Conservation (phyloP, 2,329 filamentous ascomycete genomes). For the Cylindrodendrum hubeiense region DNA sequence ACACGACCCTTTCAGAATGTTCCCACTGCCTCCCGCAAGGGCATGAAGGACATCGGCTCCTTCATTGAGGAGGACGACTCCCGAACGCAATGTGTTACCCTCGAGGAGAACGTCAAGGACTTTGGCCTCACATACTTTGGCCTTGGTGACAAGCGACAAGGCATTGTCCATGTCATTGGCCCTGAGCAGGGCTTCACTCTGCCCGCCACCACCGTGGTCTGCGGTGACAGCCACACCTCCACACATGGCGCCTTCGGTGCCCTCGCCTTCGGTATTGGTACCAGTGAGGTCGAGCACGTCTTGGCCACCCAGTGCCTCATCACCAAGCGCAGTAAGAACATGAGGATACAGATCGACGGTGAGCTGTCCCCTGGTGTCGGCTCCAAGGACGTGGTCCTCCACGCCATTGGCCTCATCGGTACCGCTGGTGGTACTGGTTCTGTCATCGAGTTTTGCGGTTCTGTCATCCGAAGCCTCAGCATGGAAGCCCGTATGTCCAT, state of each 20-base stretch:
- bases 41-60: conserved; percentile 90
- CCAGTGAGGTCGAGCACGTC: conserved; percentile 98
- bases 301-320: conserved; percentile 96
- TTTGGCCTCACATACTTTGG: conserved; percentile 98
- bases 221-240: conserved; percentile 97
- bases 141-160: conserved; percentile 94
- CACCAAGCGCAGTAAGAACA: conserved; percentile 97
- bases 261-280: conserved; percentile 96
- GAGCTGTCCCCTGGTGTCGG: conserved; percentile 90
- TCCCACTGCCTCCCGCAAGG: conserved; percentile 90
- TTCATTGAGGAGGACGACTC: conserved; percentile 98
- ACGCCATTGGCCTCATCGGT: conserved; percentile 93
- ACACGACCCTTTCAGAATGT: conserved; percentile 75
- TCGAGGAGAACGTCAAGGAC: conserved; percentile 97
- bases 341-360: conserved; percentile 96
- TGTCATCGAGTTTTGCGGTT: conserved; percentile 98
- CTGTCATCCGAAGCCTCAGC: conserved; percentile 87
- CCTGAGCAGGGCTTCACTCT: conserved; percentile 99
- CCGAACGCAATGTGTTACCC: conserved; percentile 90
- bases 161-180: conserved; percentile 98
- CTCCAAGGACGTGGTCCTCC: conserved; percentile 94
- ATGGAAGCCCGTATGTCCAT: conserved; percentile 99
- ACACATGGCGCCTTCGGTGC: conserved; percentile 97
- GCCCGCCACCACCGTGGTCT: conserved; percentile 95
- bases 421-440: conserved; percentile 94